Conservation (phyloP, 2,329 filamentous ascomycete species). For the Tolypocladium album region DNA sequence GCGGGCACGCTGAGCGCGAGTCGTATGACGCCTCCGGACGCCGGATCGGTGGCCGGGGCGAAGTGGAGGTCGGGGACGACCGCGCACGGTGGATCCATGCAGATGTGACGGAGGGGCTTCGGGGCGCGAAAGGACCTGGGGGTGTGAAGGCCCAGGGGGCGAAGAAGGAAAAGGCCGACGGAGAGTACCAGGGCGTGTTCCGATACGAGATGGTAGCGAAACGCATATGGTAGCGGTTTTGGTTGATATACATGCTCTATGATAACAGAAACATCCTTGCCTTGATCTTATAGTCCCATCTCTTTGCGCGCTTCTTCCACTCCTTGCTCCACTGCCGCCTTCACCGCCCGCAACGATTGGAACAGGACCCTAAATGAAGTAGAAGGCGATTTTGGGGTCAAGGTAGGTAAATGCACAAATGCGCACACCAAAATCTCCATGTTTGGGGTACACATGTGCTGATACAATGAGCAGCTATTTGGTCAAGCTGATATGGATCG, state of each 20-base stretch:
- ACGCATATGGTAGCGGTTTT: conserved; percentile 68
- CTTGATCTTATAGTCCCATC: too few species aligned
- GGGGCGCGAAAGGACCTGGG: conserved; percentile 39
- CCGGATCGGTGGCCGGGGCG: conserved; percentile 70
- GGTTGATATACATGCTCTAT: neutral
- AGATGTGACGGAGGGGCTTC: conserved; percentile 66
- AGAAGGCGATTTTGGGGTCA: too few species aligned
- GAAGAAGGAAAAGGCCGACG: conserved; percentile 26
- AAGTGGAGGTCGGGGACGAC: conserved; percentile 83
- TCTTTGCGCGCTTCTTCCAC: too few species aligned
- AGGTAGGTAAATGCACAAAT: too few species aligned
- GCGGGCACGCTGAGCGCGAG: conserved; percentile 36
- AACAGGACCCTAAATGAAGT: too few species aligned
- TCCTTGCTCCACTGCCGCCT: too few species aligned
- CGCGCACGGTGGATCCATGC: conserved; percentile 76
- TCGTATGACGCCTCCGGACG: conserved; percentile 60
- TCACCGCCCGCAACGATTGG: too few species aligned
- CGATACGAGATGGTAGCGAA: conserved; percentile 95
- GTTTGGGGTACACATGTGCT: too few species aligned
- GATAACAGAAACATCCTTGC: too few species aligned
- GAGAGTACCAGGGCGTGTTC: conserved; percentile 53
- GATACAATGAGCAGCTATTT: too few species aligned
- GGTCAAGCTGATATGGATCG: too few species aligned
- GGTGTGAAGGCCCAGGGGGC: conserved; percentile 40
- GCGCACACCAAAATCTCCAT: too few species aligned